Evolutionary conservation across 2,329 filamentous ascomycete species (phyloP).

Genomic region (Alternaria novae-zelandiae): DNA sequence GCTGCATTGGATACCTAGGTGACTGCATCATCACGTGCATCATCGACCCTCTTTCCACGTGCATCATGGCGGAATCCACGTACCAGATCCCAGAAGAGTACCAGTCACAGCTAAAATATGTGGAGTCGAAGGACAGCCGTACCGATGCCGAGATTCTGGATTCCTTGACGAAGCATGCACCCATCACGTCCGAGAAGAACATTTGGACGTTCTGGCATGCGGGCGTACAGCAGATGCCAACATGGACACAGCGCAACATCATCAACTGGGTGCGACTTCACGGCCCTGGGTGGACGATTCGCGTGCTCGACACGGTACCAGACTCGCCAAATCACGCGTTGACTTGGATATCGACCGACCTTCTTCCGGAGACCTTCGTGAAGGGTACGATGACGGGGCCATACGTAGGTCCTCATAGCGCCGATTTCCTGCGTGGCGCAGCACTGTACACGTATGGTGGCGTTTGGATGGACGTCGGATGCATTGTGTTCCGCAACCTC

Average conservation of each 20-base stretch:
- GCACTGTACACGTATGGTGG: slow-evolving; percentile 50
- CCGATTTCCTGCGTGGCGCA: slow-evolving; percentile 57
- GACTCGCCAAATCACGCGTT: slow-evolving; percentile 49
- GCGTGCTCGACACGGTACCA: slow-evolving; percentile 49
- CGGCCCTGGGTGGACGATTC: slow-evolving; percentile 50
- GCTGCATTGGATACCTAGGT: too few relatives aligned
- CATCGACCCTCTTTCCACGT: not conserved
- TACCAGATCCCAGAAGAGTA: slow-evolving; percentile 23
- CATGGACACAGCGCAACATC: slow-evolving; percentile 52
- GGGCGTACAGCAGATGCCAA: slow-evolving; percentile 44
- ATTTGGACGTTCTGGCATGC: slow-evolving; percentile 53
- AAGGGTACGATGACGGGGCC: slow-evolving; percentile 55
- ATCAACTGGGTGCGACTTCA: slow-evolving; percentile 51
- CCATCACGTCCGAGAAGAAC: slow-evolving; percentile 50
- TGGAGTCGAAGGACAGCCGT: slow-evolving; percentile 24
- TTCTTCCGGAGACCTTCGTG: slow-evolving; percentile 50
- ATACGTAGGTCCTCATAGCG: slow-evolving; percentile 53
- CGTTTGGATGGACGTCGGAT: slow-evolving; percentile 52
- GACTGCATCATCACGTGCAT: not conserved
- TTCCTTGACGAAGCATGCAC: slow-evolving; percentile 17
- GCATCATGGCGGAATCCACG: slow-evolving; percentile 2
- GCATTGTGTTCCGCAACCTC: slow-evolving; percentile 47
- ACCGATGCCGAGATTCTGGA: slow-evolving; percentile 30
- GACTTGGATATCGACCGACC: slow-evolving; percentile 45
- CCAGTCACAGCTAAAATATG: slow-evolving; percentile 15